Evolutionary conservation across 768 basidiomycete genomes (phyloP).

Genomic region (Rhodocollybia butyracea): DNA sequence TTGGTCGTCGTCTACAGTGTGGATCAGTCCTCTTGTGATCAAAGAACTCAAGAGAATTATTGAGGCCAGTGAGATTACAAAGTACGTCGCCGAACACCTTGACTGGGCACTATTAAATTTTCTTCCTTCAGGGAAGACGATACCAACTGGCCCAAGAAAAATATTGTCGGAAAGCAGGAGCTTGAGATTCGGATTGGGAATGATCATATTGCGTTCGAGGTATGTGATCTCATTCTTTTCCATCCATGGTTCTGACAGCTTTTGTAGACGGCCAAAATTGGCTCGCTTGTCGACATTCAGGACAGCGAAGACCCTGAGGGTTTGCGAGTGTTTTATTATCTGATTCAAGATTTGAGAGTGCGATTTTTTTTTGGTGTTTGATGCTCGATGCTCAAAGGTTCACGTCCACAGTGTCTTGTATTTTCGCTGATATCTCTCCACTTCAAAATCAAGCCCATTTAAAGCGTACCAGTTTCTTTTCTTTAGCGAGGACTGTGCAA

Average conservation of each 20-base stretch:
- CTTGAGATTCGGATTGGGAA: constrained; percentile 92
- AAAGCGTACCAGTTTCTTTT: constrained; percentile 17
- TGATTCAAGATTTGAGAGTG: constrained; percentile 96
- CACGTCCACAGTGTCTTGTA: constrained; percentile 75
- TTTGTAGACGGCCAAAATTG: constrained; percentile 94
- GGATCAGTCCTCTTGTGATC: constrained; percentile 86
- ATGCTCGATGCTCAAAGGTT: neutral
- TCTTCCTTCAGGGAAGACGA: constrained; percentile 82
- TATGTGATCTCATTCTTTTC: constrained; percentile 28
- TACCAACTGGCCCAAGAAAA: constrained; percentile 98
- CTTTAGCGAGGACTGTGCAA: neutral
- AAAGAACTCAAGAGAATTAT: constrained; percentile 95
- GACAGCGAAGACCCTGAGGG: constrained; percentile 98
- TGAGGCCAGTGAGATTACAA: constrained; percentile 89
- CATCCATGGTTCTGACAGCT: constrained; percentile 1
- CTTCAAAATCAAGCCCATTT: constrained; percentile 99
- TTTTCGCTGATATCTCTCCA: constrained; percentile 98
- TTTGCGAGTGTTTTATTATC: constrained; percentile 95
- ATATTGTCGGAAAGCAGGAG: constrained; percentile 98
- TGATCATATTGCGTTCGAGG: constrained; percentile 97
- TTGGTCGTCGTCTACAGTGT: constrained; percentile 60
- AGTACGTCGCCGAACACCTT: constrained; percentile 47
- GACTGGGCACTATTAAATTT: neutral
- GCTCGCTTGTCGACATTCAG: constrained; percentile 93
- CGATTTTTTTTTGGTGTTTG: constrained; percentile 14